A percentile compares a stretch with the other conserved stretches of the same genome.
phyloP scores from a whole-genome alignment of 345 rosid species.

The Corchorus capsularis region DNA sequence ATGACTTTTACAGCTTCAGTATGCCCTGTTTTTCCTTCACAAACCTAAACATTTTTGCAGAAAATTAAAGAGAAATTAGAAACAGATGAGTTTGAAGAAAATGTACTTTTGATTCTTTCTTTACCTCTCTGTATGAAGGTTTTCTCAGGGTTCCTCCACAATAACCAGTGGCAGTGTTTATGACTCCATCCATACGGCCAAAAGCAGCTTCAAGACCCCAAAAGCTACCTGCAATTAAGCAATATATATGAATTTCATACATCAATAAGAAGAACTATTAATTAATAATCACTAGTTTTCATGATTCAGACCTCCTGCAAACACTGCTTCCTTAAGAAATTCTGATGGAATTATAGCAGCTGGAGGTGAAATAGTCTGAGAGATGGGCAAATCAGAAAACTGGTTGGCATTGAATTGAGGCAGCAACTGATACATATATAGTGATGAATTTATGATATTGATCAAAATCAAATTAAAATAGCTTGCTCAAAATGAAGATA shows the following conservation, averaged over 20 bases:
- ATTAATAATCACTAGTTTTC: too few species aligned
- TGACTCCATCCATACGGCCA: conserved; percentile 23
- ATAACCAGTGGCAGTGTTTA: conserved; percentile 25
- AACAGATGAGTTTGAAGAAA: background rate
- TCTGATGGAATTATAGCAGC: background rate
- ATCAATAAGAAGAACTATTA: background rate
- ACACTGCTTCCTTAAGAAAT: conserved; percentile 24
- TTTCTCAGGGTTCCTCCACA: conserved; percentile 23
- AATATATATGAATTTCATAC: background rate
- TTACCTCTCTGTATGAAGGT: conserved; percentile 19
- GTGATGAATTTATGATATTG: background rate
- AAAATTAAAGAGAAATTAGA: background rate
- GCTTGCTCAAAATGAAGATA: too few species aligned
- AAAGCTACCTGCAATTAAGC: conserved; percentile 5
- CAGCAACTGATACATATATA: conserved; percentile 17
- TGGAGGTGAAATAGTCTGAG: background rate
- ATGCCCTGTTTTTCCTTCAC: conserved; percentile 29
- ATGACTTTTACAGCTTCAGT: conserved; percentile 27
- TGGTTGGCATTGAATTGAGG: background rate
- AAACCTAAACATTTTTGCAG: background rate
- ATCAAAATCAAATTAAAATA: background rate
- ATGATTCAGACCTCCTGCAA: conserved; percentile 21
- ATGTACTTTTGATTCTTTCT: background rate
- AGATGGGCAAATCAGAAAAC: background rate
- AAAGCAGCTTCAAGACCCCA: conserved; percentile 29